These are phyloP conservation scores for Wickerhamomyces rabaulensis DNA, from an alignment of 805 yeast genomes.

Conservation along the genomic window DNA sequence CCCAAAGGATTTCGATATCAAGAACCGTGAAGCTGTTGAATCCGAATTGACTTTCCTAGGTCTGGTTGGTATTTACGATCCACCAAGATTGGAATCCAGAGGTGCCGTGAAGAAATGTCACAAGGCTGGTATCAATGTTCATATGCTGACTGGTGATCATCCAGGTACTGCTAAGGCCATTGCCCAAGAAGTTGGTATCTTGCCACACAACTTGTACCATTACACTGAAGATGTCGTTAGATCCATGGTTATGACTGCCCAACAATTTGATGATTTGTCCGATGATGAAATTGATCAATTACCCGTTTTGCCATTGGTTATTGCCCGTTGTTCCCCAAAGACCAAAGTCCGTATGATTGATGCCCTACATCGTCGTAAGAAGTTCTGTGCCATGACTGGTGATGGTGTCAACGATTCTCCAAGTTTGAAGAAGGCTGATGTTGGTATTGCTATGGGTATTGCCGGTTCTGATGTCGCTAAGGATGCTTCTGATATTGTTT, in stretches of 20 bases:
- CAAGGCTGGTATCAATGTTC: conserved; percentile 71
- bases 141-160: conserved; percentile 80
- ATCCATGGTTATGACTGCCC: conserved; percentile 72
- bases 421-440: conserved; percentile 68
- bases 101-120: conserved; percentile 63
- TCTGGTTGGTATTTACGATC: conserved; percentile 73
- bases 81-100: conserved; percentile 68
- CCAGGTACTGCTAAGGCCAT: conserved; percentile 75
- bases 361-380: conserved; percentile 58
- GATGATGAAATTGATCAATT: conserved; percentile 57
- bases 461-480: conserved; percentile 84
- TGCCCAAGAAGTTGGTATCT: conserved; percentile 76
- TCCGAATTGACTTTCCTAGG: conserved; percentile 53
- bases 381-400: conserved; percentile 77
- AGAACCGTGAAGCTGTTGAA: conserved; percentile 46
- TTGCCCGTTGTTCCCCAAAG: conserved; percentile 81
- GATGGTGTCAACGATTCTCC: conserved; percentile 85
- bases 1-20: conserved; percentile 26
- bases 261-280: conserved; percentile 57
- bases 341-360: conserved; percentile 80
- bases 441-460: conserved; percentile 81
- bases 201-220: conserved; percentile 55
- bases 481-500: conserved; percentile 73
- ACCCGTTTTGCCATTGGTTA: conserved; percentile 69
- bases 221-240: conserved; percentile 51